Conservation (phyloP, 1,284 basidiomycete genomes). For the Leccinum glutinopallens region DNA sequence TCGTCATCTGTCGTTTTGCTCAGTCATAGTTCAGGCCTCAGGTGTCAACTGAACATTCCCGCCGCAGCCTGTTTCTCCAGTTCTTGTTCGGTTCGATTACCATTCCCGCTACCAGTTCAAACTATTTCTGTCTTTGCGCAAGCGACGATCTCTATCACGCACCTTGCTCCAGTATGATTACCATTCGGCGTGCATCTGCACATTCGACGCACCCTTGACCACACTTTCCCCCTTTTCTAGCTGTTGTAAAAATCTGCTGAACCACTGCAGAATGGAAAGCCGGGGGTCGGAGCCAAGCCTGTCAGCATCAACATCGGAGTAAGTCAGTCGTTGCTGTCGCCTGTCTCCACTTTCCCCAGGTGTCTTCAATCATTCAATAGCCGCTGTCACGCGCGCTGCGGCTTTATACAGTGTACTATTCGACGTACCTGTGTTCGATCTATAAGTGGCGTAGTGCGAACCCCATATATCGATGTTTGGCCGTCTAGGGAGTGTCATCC, state of each 20-base stretch:
- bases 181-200: neutral
- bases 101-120: neutral
- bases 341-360: neutral
- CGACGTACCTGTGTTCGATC: neutral
- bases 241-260: neutral
- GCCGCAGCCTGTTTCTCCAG: neutral
- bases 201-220: neutral
- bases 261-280: neutral
- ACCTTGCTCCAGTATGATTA: neutral
- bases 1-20: neutral
- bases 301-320: neutral
- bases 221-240: neutral
- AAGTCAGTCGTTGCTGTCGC: neutral
- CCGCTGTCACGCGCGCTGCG: neutral
- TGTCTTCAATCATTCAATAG: neutral
- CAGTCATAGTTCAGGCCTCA: neutral
- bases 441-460: neutral
- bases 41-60: neutral
- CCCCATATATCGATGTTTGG: neutral
- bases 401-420: neutral
- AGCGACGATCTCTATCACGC: neutral
- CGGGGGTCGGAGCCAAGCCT: neutral
- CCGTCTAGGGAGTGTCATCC: neutral
- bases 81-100: neutral
- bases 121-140: neutral